A percentile compares a stretch with the other conserved stretches of the same genome.
Conservation (phyloP, 495 filamentous ascomycete genomes). For the Hypomontagnella submonticulosa region DNA sequence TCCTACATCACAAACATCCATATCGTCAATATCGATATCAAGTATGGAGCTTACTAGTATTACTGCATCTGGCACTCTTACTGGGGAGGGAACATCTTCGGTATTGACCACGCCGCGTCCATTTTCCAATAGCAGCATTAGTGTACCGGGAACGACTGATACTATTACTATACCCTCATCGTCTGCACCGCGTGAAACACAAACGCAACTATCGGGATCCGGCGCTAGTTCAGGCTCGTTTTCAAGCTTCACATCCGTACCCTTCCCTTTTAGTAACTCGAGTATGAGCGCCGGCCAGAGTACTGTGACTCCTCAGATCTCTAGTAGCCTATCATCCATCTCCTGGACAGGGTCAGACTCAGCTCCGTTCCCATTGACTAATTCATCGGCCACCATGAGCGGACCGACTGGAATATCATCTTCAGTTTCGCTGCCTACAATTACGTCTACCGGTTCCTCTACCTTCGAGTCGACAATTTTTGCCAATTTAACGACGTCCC, state of each 20-base stretch:
- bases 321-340: slow-evolving; percentile 5
- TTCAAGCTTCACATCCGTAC: slow-evolving; percentile 21
- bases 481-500: slow-evolving; percentile 26
- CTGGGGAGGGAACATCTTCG: slow-evolving; percentile 15
- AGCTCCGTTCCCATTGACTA: slow-evolving; percentile 36
- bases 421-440: slow-evolving; percentile 7
- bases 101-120: slow-evolving; percentile 21
- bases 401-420: slow-evolving; percentile 15
- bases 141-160: slow-evolving; percentile 13
- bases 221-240: slow-evolving; percentile 23
- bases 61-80: slow-evolving; percentile 37
- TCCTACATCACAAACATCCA: slow-evolving; percentile 23
- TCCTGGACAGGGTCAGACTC: slow-evolving; percentile 11
- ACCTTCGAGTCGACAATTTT: slow-evolving; percentile 4
- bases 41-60: slow-evolving; percentile 37
- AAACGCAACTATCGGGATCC: slow-evolving; percentile 8
- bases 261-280: slow-evolving; percentile 40
- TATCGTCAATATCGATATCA: slow-evolving; percentile 8
- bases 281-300: slow-evolving; percentile 20
- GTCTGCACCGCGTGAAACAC: slow-evolving; percentile 7
- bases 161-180: slow-evolving; percentile 8
- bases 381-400: slow-evolving; percentile 29
- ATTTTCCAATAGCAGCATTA: slow-evolving; percentile 30
- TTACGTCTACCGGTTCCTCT: slow-evolving; percentile 13
- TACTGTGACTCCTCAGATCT: slow-evolving; percentile 20